Conservation (phyloP, 1,284 basidiomycete genomes). For the Leccinum fuscescens region DNA sequence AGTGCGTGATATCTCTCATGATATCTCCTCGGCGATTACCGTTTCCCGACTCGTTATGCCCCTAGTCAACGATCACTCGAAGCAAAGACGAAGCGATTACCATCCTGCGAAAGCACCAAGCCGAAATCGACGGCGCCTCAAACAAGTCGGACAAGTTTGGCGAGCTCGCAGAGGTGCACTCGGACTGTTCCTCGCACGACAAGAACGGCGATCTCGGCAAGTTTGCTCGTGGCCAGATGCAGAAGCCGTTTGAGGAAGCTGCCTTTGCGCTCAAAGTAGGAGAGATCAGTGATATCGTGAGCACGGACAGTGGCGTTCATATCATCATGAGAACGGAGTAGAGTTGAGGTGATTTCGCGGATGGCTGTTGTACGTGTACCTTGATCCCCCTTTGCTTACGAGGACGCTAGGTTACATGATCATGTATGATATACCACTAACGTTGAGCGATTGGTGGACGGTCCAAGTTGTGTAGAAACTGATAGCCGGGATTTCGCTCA, state of each 20-base stretch:
- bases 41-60: constrained; percentile 1
- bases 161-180: constrained; percentile 70
- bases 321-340: constrained; percentile 83
- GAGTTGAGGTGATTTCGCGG: background rate
- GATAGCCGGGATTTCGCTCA: background rate
- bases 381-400: background rate
- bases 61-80: constrained; percentile 74
- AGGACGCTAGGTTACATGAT: background rate
- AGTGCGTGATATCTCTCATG: constrained; percentile 47
- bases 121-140: constrained; percentile 57
- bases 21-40: background rate
- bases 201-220: constrained; percentile 83
- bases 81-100: constrained; percentile 87
- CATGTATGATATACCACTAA: constrained; percentile 7
- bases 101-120: constrained; percentile 66
- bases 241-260: constrained; percentile 95
- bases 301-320: constrained; percentile 96
- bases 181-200: constrained; percentile 85
- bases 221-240: constrained; percentile 92
- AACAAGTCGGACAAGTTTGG: constrained; percentile 58
- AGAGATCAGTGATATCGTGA: constrained; percentile 83
- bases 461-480: background rate
- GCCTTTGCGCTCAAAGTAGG: constrained; percentile 81
- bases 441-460: background rate
- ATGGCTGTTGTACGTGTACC: background rate